A percentile compares a stretch with the other conserved stretches of the same genome.
Evolutionary conservation across 495 filamentous ascomycete species (phyloP).

Genomic region (Podospora tetraspora): DNA sequence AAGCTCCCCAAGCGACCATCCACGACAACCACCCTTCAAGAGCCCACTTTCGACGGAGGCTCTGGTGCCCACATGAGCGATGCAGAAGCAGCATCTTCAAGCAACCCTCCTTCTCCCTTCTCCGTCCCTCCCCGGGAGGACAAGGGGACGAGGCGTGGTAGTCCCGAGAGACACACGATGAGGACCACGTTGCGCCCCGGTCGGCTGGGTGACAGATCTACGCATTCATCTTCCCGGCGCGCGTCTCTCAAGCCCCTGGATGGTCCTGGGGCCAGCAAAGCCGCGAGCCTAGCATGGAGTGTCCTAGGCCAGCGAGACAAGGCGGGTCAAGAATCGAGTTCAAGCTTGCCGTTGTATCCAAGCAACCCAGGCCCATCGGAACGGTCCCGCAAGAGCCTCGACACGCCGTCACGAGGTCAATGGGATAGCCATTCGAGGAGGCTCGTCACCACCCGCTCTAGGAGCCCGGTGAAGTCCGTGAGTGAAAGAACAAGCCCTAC

Average conservation of each 20-base stretch:
- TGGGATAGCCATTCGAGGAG: constrained; percentile 46
- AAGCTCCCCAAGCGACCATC: constrained; percentile 57
- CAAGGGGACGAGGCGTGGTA: constrained; percentile 59
- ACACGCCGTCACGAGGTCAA: constrained; percentile 20
- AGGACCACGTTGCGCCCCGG: constrained; percentile 71
- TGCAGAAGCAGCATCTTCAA: constrained; percentile 29
- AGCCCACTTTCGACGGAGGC: constrained; percentile 51
- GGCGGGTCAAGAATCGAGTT: constrained; percentile 2
- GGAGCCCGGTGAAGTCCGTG: constrained; percentile 19
- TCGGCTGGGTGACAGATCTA: constrained; percentile 53
- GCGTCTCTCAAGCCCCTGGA: constrained; percentile 28
- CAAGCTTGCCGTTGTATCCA: constrained; percentile 14
- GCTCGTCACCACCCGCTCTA: constrained; percentile 28
- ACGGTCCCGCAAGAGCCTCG: constrained; percentile 25
- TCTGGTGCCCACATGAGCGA: constrained; percentile 17
- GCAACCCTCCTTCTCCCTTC: background rate
- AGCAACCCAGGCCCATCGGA: constrained; percentile 20
- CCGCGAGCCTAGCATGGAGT: constrained; percentile 83
- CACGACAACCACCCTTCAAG: constrained; percentile 21
- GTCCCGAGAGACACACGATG: constrained; percentile 80
- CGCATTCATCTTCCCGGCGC: constrained; percentile 46
- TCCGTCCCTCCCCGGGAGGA: constrained; percentile 28
- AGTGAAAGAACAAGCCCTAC: constrained; percentile 21
- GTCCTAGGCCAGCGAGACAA: constrained; percentile 31
- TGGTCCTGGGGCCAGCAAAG: constrained; percentile 64